phyloP scores from a whole-genome alignment of 805 yeast genomes.

The Kuraishia molischiana region DNA sequence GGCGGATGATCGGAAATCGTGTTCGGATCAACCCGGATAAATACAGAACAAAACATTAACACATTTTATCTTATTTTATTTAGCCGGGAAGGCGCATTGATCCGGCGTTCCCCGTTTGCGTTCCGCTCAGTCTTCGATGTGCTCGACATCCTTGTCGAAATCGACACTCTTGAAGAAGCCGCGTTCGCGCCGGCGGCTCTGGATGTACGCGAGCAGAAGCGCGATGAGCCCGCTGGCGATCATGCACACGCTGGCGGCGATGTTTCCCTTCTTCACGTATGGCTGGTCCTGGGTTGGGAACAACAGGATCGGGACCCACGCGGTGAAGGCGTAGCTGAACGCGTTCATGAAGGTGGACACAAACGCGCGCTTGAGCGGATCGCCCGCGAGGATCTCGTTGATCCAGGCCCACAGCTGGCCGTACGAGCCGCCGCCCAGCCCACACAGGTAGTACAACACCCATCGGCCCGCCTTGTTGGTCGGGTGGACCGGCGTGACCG shows the following conservation, averaged over 20 bases:
- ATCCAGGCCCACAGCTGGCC: slow-evolving; percentile 55
- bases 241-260: background rate
- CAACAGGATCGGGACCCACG: slow-evolving; percentile 28
- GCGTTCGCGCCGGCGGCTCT: background rate
- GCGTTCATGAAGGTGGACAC: slow-evolving; percentile 30
- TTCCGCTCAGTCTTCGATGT: background rate
- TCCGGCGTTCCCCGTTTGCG: too few relatives aligned
- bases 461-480: slow-evolving; percentile 39
- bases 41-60: too few relatives aligned
- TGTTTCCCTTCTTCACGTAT: background rate
- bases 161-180: background rate
- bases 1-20: too few relatives aligned
- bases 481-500: slow-evolving; percentile 35
- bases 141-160: background rate
- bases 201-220: background rate
- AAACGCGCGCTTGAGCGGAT: slow-evolving; percentile 29
- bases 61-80: too few relatives aligned
- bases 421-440: slow-evolving; percentile 35
- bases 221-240: background rate
- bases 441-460: slow-evolving; percentile 34
- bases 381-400: slow-evolving; percentile 31
- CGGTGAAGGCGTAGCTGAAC: slow-evolving; percentile 29
- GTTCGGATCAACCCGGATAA: too few relatives aligned
- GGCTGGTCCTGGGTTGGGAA: slow-evolving; percentile 14
- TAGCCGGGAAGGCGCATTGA: too few relatives aligned